Evolutionary conservation across 2,329 filamentous ascomycete species (phyloP).

Genomic region (Pseudofabraea citricarpa): DNA sequence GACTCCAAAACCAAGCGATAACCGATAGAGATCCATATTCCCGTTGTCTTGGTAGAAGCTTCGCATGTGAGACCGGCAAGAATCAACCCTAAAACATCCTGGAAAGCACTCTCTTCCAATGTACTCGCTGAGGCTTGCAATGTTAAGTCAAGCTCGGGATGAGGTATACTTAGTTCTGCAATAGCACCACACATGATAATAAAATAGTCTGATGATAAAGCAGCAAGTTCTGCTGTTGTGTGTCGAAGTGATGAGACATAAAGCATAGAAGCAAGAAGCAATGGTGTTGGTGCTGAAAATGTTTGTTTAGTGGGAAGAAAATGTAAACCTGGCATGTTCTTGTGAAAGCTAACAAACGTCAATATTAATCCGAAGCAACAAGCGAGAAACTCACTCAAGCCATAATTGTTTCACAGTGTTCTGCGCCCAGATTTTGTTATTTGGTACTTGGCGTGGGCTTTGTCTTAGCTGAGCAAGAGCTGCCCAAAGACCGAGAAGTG

Average conservation of each 20-base stretch:
- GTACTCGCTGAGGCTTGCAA: conserved; percentile 15
- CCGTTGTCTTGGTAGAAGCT: conserved; percentile 36
- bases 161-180: conserved; percentile 34
- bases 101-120: conserved; percentile 35
- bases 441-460: conserved; percentile 18
- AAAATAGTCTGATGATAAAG: conserved; percentile 34
- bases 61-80: conserved; percentile 36
- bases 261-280: conserved; percentile 38
- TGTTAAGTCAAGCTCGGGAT: conserved; percentile 18
- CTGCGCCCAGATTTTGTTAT: conserved; percentile 28
- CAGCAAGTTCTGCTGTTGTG: conserved; percentile 28
- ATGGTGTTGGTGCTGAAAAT: conserved; percentile 36
- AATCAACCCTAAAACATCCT: conserved; percentile 37
- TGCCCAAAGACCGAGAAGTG: conserved; percentile 24
- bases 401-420: conserved; percentile 30
- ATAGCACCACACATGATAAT: conserved; percentile 33
- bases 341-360: conserved; percentile 32
- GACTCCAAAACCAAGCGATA: conserved; percentile 37
- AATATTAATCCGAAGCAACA: neutral
- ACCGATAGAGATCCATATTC: conserved; percentile 38
- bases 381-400: conserved; percentile 23
- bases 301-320: conserved; percentile 38
- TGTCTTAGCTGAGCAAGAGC: conserved; percentile 26
- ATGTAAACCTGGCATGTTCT: conserved; percentile 39
- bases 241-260: conserved; percentile 34